phyloP scores from a whole-genome alignment of 306 rosid genomes.

The Senna tora region DNA sequence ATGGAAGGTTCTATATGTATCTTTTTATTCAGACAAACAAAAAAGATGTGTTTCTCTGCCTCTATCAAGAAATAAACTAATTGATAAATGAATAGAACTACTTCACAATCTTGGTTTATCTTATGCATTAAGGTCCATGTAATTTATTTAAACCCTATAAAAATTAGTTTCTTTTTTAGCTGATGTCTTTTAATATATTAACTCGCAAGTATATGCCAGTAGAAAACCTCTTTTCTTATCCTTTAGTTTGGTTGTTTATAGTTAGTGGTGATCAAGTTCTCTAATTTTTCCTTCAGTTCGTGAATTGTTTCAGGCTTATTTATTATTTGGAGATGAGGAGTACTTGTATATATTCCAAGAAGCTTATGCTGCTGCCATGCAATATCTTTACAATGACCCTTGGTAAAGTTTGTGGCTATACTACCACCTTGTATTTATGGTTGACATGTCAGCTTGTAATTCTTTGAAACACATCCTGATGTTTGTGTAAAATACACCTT shows the following conservation, averaged over 20 bases:
- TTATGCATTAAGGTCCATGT: conserved; percentile 13
- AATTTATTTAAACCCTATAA: conserved; percentile 9
- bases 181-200: background rate
- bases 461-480: conserved; percentile 17
- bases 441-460: conserved; percentile 32
- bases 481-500: conserved; percentile 21
- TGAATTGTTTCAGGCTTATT: conserved; percentile 73
- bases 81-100: background rate
- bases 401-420: conserved; percentile 72
- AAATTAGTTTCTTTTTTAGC: conserved; percentile 11
- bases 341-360: conserved; percentile 93
- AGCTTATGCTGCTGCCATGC: conserved; percentile 98
- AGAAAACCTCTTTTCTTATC: conserved; percentile 4
- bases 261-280: conserved; percentile 3
- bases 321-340: conserved; percentile 95
- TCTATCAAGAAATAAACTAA: background rate
- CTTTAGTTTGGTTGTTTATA: conserved; percentile 26
- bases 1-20: background rate
- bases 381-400: conserved; percentile 85
- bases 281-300: conserved; percentile 37
- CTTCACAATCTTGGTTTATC: conserved; percentile 3
- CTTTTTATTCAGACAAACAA: background rate
- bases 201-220: background rate
- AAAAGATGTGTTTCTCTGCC: background rate
- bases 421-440: conserved; percentile 42